Conservation (phyloP, 495 filamentous ascomycete genomes). For the Xylaria sp. region DNA sequence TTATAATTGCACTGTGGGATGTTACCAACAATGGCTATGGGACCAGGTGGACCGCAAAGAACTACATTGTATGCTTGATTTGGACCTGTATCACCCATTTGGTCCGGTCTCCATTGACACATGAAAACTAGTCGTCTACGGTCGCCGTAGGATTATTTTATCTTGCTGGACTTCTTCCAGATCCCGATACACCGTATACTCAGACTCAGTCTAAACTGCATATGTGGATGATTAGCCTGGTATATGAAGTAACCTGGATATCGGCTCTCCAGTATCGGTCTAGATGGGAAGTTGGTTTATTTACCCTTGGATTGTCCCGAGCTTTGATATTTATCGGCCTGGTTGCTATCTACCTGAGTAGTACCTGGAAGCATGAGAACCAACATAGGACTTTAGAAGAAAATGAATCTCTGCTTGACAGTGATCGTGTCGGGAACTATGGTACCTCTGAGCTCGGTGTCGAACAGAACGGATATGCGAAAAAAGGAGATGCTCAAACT, state of each 20-base stretch:
- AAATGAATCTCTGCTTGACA: not conserved
- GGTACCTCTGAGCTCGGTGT: not conserved
- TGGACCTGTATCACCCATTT: not conserved
- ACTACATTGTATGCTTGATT: not conserved
- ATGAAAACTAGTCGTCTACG: not conserved
- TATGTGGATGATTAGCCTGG: not conserved
- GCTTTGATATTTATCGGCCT: not conserved
- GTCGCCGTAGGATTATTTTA: not conserved
- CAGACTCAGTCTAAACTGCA: not conserved
- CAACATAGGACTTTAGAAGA: not conserved
- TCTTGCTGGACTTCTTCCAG: conserved; percentile 6
- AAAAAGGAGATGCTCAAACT: not conserved
- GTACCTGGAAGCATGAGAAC: not conserved
- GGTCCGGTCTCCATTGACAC: not conserved
- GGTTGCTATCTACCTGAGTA: not conserved
- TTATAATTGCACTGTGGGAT: not conserved
- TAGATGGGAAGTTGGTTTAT: not conserved
- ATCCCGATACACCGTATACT: not conserved
- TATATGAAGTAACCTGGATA: not conserved
- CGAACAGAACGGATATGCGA: not conserved
- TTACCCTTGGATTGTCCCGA: not conserved
- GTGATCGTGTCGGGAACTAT: not conserved
- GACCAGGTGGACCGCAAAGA: not conserved
- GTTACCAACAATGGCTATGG: not conserved
- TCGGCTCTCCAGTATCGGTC: not conserved